Conservation (phyloP, 2,329 filamentous ascomycete species). For the Westerdykella aurantiaca region DNA sequence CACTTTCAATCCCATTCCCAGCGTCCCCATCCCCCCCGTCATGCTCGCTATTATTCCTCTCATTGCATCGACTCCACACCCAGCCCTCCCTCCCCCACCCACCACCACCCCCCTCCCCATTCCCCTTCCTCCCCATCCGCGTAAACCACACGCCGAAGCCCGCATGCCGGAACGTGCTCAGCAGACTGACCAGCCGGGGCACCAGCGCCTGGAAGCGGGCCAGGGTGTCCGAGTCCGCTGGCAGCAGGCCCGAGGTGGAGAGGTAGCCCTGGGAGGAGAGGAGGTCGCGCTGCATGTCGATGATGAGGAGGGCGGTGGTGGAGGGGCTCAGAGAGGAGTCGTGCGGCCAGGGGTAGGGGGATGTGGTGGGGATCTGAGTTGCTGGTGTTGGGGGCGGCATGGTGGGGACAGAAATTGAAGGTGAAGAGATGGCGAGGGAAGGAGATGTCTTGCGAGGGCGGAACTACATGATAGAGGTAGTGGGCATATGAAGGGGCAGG, state of each 20-base stretch:
- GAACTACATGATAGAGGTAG: too few species aligned
- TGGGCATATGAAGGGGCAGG: too few species aligned
- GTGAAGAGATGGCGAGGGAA: background rate
- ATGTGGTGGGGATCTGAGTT: constrained; percentile 17
- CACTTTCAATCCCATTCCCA: too few species aligned
- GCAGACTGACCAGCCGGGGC: constrained; percentile 38
- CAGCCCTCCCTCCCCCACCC: too few species aligned
- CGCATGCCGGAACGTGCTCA: constrained; percentile 38
- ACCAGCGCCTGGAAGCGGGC: constrained; percentile 41
- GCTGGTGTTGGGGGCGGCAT: background rate
- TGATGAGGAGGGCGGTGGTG: constrained; percentile 49
- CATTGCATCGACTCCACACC: too few species aligned
- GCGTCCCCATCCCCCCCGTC: too few species aligned
- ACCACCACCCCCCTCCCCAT: constrained; percentile 42
- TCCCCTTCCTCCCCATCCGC: constrained; percentile 51
- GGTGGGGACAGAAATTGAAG: background rate
- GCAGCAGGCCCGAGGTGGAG: constrained; percentile 38
- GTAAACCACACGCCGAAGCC: constrained; percentile 46
- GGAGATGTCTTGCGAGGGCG: too few species aligned
- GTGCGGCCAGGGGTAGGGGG: constrained; percentile 41
- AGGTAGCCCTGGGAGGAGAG: constrained; percentile 48
- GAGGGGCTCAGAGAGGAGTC: constrained; percentile 33
- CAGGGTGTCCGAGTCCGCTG: constrained; percentile 19
- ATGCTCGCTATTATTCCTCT: too few species aligned
- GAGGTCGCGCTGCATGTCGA: constrained; percentile 54